Base-by-base conservation (phyloP, 495 filamentous ascomycete genomes). In the Penicillium dipodomyicola region DNA sequence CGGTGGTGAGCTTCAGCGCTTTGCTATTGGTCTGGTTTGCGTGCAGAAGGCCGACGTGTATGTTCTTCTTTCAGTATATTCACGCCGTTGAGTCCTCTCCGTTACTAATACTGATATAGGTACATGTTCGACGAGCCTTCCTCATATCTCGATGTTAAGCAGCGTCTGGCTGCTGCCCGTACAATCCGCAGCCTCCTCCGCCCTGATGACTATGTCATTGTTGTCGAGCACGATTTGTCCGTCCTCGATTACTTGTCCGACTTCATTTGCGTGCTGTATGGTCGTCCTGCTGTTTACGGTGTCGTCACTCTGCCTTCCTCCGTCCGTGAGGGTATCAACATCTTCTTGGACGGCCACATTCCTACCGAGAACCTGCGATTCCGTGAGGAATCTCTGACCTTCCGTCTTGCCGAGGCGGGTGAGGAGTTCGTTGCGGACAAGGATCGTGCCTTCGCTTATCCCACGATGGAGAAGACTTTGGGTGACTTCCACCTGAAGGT, bases 101-200 rank as follows among this genome's bases (percentile, higher is more conserved):
- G 12, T 27, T 20, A 37, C 53, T 62, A 51, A 64, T 37, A n/a
- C 35, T 19, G 17, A 42, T 39, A 12, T 63, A 88, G 87, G 25
- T 96, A 98, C 80, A 97, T 97, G 95, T 98, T 98, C 65, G 94
- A 98, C 70, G 94, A 98, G 78, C 95, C 95, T 22, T 97, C 92
- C 14, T 97, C 94, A 10, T 98, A 96, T 66, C 85, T 98, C 30
- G 95, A 98, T 86, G 92, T 96, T 67, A 96, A 97, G 80, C 93
- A 98, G 72, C 89, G 94, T 84, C 79, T 98, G 67, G 88, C 85
- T 63, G 94, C 94, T 59, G 92, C 90, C 59, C 85, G 87, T 57
- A 90, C 94, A 52, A 97, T 98, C 67, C 92, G 94, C 46, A 87
- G 87, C 44, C 84, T 97, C 19, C 80, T 96, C 9, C 84, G 90